Base-by-base conservation (phyloP, 306 rosid genomes). In the Hippophae gyantsensis region DNA sequence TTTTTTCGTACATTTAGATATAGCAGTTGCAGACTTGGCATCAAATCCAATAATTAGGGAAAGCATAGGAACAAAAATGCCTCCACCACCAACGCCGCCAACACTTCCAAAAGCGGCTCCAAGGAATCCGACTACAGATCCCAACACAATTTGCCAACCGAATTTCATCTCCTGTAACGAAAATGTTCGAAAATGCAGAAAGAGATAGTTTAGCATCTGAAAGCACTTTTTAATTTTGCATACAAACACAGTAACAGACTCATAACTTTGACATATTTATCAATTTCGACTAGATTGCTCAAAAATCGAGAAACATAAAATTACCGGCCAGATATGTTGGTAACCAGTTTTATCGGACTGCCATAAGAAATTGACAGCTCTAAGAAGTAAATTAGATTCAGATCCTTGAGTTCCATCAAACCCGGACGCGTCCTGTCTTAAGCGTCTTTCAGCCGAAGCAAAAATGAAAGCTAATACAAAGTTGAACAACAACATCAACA, bases 31-130 rank as follows among this genome's bases (percentile, higher is more conserved):
- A 6, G 95, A 80, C 67, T 87, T 88, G 18, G 78, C 71, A 76
- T 87, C 93, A 74, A 84, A 84, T 1, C 93, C 87, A 59, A 87
- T 64, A 32, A 84, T 66, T 2, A 87, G 76, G 55, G 64, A 82
- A 43, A 84, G 82, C 89, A 87, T 87, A n/a, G 87, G 93, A 54
- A 87, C 93, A 18, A 77, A 87, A 67, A 87, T 72, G 61, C 95
- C 93, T 53, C 95, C 95, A 0, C 95, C 95, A 40, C 95, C 92
- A 41, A 87, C 82, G 41, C 95, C 95, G 25, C 93, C 93, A 0
- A 79, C 84, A 60, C 89, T 87, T 71, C 95, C 93, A 76, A 82
- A 87, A 10, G 95, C 85, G 0, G 87, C 93, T 54, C 95, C 95
- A 41, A 80, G 75, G 43, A 78, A 84, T 25, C 93, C 95, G 55